Percentiles rank a stretch among this genome's conserved stretches.
These are phyloP conservation scores for Beauveria brongniartii DNA, from an alignment of 2,329 filamentous ascomycete species.

Conservation along the genomic window DNA sequence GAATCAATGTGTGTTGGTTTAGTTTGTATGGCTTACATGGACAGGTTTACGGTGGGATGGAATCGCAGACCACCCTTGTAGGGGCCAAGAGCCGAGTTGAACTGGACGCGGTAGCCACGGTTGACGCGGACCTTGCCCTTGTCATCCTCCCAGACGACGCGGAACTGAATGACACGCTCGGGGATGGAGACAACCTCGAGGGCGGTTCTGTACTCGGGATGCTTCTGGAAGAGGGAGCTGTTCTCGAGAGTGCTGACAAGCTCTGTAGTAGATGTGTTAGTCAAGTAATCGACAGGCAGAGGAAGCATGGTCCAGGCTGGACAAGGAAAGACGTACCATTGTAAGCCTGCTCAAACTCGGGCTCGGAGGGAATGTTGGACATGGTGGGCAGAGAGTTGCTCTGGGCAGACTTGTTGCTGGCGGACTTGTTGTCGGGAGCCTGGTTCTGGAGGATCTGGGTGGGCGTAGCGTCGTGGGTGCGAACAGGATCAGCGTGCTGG, in stretches of 20 bases:
- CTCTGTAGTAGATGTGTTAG: slow-evolving; percentile 46
- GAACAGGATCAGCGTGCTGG: slow-evolving; percentile 1
- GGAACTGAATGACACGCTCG: slow-evolving; percentile 95
- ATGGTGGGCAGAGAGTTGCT: slow-evolving; percentile 35
- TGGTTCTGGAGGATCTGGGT: slow-evolving; percentile 9
- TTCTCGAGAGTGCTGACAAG: slow-evolving; percentile 90
- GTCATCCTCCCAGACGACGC: slow-evolving; percentile 95
- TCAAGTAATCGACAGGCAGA: neutral
- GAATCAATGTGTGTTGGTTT: neutral
- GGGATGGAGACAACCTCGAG: slow-evolving; percentile 82
- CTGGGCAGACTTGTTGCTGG: slow-evolving; percentile 8
- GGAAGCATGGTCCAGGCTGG: neutral
- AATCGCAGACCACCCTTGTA: slow-evolving; percentile 97
- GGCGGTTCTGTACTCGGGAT: slow-evolving; percentile 90
- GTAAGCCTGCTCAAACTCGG: slow-evolving; percentile 98
- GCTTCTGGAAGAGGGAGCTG: slow-evolving; percentile 84
- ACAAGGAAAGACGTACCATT: slow-evolving; percentile 50
- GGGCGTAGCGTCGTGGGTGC: slow-evolving; percentile 4
- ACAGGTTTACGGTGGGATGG: slow-evolving; percentile 79
- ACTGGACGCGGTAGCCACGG: slow-evolving; percentile 93
- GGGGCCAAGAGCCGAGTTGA: slow-evolving; percentile 93
- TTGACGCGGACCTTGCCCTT: slow-evolving; percentile 83
- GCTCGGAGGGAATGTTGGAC: slow-evolving; percentile 80
- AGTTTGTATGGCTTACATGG: slow-evolving; percentile 37
- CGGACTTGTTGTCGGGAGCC: slow-evolving; percentile 9